phyloP scores from a whole-genome alignment of 2,329 filamentous ascomycete genomes.

The Xylariaceae sp. region DNA sequence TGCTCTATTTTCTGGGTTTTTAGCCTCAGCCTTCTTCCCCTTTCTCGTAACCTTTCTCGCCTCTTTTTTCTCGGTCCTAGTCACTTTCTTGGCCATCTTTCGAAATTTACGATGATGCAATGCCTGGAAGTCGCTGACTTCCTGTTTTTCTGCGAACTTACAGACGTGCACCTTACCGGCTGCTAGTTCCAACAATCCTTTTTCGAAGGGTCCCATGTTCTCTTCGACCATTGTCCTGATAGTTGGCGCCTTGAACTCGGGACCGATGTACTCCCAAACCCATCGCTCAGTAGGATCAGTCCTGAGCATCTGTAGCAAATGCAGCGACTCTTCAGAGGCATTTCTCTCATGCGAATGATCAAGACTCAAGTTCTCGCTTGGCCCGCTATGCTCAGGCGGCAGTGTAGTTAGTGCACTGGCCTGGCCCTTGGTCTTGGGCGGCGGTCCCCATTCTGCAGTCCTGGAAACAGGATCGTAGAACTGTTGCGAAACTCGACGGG shows the following conservation, averaged over 20 bases:
- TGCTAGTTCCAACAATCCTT: slow-evolving; percentile 43
- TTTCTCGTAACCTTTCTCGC: background rate
- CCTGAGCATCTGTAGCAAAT: slow-evolving; percentile 1
- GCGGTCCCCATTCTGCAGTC: slow-evolving; percentile 18
- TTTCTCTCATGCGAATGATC: too few species aligned
- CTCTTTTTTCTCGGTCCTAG: background rate
- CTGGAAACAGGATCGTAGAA: slow-evolving; percentile 35
- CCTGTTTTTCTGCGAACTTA: slow-evolving; percentile 36
- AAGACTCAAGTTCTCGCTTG: background rate
- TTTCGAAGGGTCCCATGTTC: slow-evolving; percentile 50
- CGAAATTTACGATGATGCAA: slow-evolving; percentile 9
- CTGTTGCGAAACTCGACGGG: slow-evolving; percentile 32
- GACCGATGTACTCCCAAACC: slow-evolving; percentile 52
- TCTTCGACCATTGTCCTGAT: slow-evolving; percentile 48
- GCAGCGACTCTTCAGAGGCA: background rate
- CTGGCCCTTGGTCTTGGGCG: slow-evolving; percentile 9
- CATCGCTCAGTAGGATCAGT: slow-evolving; percentile 35
- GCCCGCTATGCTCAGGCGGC: background rate
- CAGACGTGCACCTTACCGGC: slow-evolving; percentile 42
- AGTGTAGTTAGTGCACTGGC: too few species aligned
- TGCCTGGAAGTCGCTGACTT: slow-evolving; percentile 19
- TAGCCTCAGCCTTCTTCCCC: background rate
- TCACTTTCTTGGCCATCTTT: slow-evolving; percentile 7
- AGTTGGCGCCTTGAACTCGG: slow-evolving; percentile 37
- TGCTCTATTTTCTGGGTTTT: background rate